Evolutionary conservation across 768 basidiomycete genomes (phyloP).

Genomic region (Kwoniella newhampshirensis): DNA sequence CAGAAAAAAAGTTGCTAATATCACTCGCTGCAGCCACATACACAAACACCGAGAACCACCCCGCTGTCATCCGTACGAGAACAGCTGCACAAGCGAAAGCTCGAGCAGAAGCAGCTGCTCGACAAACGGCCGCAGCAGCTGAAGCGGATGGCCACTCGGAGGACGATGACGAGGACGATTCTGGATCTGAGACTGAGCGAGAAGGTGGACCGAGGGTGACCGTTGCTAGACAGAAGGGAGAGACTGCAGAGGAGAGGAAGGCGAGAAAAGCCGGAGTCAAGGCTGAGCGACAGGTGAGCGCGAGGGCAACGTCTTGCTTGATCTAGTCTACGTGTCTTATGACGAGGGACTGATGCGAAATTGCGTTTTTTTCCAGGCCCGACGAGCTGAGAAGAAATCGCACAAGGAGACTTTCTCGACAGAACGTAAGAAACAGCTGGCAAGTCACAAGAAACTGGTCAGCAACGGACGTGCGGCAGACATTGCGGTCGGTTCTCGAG

Average conservation of each 20-base stretch:
- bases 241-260: conserved; percentile 60
- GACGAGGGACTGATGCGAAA: not conserved
- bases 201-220: conserved; percentile 57
- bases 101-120: conserved; percentile 49
- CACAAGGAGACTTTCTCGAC: conserved; percentile 55
- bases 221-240: conserved; percentile 68
- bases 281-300: conserved; percentile 54
- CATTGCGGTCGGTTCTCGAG: conserved; percentile 34
- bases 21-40: conserved; percentile 83
- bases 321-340: too few species aligned
- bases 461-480: conserved; percentile 51
- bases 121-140: conserved; percentile 65
- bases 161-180: conserved; percentile 37
- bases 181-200: conserved; percentile 51
- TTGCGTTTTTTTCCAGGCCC: conserved; percentile 33
- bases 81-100: conserved; percentile 52
- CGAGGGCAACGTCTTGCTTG: too few species aligned
- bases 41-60: conserved; percentile 97
- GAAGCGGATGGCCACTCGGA: conserved; percentile 70
- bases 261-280: conserved; percentile 57
- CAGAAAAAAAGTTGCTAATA: too few species aligned
- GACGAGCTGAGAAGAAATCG: conserved; percentile 57
- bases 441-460: conserved; percentile 48
- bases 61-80: conserved; percentile 74
- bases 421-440: conserved; percentile 55